phyloP scores from a whole-genome alignment of 495 filamentous ascomycete species.

The Chlorociboria aeruginascens region DNA sequence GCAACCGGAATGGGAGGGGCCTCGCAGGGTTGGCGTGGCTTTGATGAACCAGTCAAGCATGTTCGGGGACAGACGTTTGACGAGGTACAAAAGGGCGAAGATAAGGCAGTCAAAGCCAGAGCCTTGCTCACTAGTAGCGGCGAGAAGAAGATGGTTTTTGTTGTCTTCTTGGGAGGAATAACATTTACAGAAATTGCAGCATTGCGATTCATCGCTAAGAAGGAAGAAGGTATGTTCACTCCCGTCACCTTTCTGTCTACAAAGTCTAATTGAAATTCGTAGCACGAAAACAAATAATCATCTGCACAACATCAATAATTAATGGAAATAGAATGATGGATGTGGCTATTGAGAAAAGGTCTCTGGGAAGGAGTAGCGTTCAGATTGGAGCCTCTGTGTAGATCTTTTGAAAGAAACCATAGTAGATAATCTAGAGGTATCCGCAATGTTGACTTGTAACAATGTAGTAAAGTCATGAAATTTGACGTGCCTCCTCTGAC shows the following conservation, averaged over 20 bases:
- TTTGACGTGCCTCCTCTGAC: too few species aligned
- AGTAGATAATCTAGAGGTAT: too few species aligned
- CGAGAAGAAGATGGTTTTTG: constrained; percentile 72
- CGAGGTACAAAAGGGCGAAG: constrained; percentile 84
- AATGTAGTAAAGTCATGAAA: too few species aligned
- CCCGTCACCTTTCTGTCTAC: not conserved
- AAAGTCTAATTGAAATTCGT: constrained; percentile 5
- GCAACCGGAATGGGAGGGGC: constrained; percentile 40
- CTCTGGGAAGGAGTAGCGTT: constrained; percentile 39
- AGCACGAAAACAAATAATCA: constrained; percentile 68
- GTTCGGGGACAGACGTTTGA: constrained; percentile 81
- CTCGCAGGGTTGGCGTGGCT: constrained; percentile 77
- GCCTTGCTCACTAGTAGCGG: constrained; percentile 64
- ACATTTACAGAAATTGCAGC: constrained; percentile 95
- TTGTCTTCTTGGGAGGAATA: constrained; percentile 91
- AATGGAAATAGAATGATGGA: constrained; percentile 87
- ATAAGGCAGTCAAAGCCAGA: constrained; percentile 82
- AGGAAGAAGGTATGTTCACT: constrained; percentile 56
- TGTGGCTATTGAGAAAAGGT: constrained; percentile 63
- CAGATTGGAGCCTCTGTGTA: not conserved
- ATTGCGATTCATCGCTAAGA: constrained; percentile 75
- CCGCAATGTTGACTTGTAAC: too few species aligned
- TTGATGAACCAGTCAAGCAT: constrained; percentile 79
- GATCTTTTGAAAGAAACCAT: too few species aligned
- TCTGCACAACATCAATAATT: constrained; percentile 84